phyloP scores from a whole-genome alignment of 1,139 yeast species.

The Kodamaea arcana region DNA sequence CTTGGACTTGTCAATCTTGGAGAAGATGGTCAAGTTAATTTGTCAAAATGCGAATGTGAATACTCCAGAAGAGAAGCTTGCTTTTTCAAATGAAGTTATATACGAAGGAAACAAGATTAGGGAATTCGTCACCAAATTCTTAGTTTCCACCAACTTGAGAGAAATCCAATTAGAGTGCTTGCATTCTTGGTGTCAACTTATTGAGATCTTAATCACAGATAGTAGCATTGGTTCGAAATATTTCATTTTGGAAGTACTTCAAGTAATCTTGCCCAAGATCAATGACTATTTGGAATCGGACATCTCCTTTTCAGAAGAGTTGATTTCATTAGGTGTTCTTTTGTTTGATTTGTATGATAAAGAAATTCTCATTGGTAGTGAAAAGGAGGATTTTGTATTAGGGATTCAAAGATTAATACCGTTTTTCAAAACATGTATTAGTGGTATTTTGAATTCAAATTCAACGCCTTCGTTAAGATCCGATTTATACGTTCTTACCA shows the following conservation, averaged over 20 bases:
- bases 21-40: conserved; percentile 20
- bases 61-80: conserved; percentile 18
- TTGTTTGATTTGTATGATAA: conserved; percentile 61
- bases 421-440: conserved; percentile 67
- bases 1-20: conserved; percentile 21
- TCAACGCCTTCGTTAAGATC: conserved; percentile 69
- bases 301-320: conserved; percentile 65
- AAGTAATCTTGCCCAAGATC: conserved; percentile 69
- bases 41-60: conserved; percentile 21
- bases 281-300: conserved; percentile 69
- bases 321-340: conserved; percentile 71
- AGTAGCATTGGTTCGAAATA: conserved; percentile 28
- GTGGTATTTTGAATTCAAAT: conserved; percentile 66
- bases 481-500: conserved; percentile 71
- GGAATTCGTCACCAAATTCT: conserved; percentile 38
- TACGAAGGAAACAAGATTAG: conserved; percentile 26
- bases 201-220: conserved; percentile 69
- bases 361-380: conserved; percentile 23
- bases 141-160: conserved; percentile 45
- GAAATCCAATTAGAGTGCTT: conserved; percentile 57
- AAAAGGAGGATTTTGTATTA: conserved; percentile 24
- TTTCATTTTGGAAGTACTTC: conserved; percentile 74
- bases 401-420: conserved; percentile 53
- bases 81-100: conserved; percentile 25
- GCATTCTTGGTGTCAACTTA: conserved; percentile 79